A percentile compares a stretch with the other conserved stretches of the same genome.
These are phyloP conservation scores for Colletotrichum sansevieriae DNA, from an alignment of 2,329 filamentous ascomycete genomes.

Conservation along the genomic window DNA sequence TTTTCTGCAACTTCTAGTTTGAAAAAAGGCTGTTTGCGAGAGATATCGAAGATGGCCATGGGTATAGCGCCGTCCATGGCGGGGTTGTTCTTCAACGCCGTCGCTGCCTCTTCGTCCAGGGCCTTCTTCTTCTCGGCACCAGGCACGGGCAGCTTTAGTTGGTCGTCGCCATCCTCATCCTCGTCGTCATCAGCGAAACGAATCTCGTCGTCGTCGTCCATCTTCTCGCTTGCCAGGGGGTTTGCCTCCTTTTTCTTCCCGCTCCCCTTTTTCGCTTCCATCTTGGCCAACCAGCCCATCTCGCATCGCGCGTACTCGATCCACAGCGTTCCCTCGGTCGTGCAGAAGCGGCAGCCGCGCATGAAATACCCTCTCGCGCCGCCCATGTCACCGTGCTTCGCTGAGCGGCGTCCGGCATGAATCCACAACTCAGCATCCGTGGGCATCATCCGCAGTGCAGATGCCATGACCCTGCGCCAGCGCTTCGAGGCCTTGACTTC, in stretches of 20 bases:
- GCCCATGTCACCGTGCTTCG: constrained; percentile 87
- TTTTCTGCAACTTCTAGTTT: constrained; percentile 74
- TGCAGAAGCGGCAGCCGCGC: constrained; percentile 91
- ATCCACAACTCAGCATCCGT: constrained; percentile 88
- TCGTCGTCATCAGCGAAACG: constrained; percentile 59
- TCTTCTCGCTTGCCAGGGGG: constrained; percentile 60
- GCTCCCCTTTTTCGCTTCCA: constrained; percentile 78
- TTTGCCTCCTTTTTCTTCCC: constrained; percentile 69
- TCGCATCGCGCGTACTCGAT: constrained; percentile 91
- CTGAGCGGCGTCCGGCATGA: constrained; percentile 82
- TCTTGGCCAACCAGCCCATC: constrained; percentile 89
- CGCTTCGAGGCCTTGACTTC: constrained; percentile 75
- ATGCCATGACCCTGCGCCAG: constrained; percentile 73
- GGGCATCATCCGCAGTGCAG: constrained; percentile 87
- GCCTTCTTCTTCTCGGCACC: constrained; percentile 60
- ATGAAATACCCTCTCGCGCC: constrained; percentile 88
- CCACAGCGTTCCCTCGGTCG: constrained; percentile 80
- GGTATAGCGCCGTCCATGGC: constrained; percentile 94
- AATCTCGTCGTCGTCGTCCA: constrained; percentile 64
- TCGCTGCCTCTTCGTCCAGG: constrained; percentile 59
- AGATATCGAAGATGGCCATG: constrained; percentile 89
- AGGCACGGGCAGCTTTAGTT: constrained; percentile 59
- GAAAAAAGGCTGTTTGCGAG: constrained; percentile 82
- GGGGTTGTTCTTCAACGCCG: constrained; percentile 78
- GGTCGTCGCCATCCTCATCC: constrained; percentile 57